phyloP scores from a whole-genome alignment of 2,329 filamentous ascomycete species.

The Tolypocladium sp. region DNA sequence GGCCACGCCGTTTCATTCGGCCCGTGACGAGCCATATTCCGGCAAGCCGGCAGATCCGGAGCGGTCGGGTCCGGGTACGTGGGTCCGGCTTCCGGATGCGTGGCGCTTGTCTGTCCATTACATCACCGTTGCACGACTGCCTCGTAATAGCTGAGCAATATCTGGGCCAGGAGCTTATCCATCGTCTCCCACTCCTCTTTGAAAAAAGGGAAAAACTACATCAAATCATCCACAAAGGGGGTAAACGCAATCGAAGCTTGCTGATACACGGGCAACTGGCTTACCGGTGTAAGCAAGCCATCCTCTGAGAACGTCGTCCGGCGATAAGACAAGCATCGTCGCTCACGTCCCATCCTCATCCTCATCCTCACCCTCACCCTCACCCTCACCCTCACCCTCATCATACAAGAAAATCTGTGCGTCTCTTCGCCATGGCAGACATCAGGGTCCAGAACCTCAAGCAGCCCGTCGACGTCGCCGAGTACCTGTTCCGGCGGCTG shows the following conservation, averaged over 20 bases:
- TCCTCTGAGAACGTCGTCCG: neutral
- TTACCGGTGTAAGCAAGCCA: neutral
- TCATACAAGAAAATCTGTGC: neutral
- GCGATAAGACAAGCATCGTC: neutral
- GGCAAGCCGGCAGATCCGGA: neutral
- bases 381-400: neutral
- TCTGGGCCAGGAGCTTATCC: neutral
- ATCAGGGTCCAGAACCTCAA: conserved; percentile 32
- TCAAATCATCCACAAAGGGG: neutral
- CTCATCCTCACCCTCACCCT: neutral
- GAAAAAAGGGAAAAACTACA: too few species aligned
- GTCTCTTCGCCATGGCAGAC: conserved; percentile 17
- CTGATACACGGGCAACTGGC: neutral
- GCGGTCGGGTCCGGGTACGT: neutral
- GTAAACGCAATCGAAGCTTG: neutral
- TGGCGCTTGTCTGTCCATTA: conserved; percentile 3
- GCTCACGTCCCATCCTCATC: neutral
- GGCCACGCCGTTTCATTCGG: neutral
- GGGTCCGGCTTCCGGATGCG: neutral
- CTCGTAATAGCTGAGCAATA: neutral
- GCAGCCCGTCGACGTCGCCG: conserved; percentile 49
- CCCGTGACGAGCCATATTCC: neutral
- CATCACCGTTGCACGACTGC: conserved; percentile 3
- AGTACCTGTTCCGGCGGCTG: conserved; percentile 59
- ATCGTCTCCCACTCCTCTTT: neutral